Conservation (phyloP, 1,139 yeast species). For the Candida albicans region DNA sequence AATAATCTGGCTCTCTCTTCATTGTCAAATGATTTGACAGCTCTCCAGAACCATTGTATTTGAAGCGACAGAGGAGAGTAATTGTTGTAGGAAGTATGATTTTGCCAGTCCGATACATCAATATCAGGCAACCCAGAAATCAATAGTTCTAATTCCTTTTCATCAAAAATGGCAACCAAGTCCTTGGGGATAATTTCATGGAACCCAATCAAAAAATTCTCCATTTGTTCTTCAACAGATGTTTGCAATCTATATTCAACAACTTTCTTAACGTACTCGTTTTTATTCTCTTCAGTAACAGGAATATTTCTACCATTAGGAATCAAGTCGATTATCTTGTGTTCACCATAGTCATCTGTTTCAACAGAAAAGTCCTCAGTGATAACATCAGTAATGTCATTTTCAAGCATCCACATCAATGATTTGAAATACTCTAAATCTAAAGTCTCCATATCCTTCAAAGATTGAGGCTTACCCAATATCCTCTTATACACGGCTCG, state of each 20-base stretch:
- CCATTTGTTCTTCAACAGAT: slow-evolving; percentile 86
- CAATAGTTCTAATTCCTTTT: slow-evolving; percentile 89
- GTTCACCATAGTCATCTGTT: slow-evolving; percentile 92
- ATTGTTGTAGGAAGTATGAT: slow-evolving; percentile 77
- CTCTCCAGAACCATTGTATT: slow-evolving; percentile 98
- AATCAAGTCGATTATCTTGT: slow-evolving; percentile 72
- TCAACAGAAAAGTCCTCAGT: slow-evolving; percentile 96
- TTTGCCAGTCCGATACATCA: slow-evolving; percentile 94
- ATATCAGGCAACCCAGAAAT: slow-evolving; percentile 96
- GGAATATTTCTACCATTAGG: slow-evolving; percentile 82
- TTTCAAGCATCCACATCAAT: slow-evolving; percentile 93
- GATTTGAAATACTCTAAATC: slow-evolving; percentile 93
- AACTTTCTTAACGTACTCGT: slow-evolving; percentile 80
- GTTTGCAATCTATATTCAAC: slow-evolving; percentile 85
- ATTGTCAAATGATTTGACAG: slow-evolving; percentile 88
- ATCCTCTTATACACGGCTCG: slow-evolving; percentile 91
- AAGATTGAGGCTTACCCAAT: slow-evolving; percentile 75
- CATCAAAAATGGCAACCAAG: slow-evolving; percentile 84
- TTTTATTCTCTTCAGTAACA: slow-evolving; percentile 91
- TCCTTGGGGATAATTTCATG: slow-evolving; percentile 91
- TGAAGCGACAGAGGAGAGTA: slow-evolving; percentile 85
- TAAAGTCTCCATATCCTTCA: slow-evolving; percentile 92
- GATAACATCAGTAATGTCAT: slow-evolving; percentile 92
- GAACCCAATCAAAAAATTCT: slow-evolving; percentile 82
- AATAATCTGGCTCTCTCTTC: slow-evolving; percentile 93